Conservation (phyloP, 2,329 filamentous ascomycete species). For the Stagonosporopsis chrysanthemi region DNA sequence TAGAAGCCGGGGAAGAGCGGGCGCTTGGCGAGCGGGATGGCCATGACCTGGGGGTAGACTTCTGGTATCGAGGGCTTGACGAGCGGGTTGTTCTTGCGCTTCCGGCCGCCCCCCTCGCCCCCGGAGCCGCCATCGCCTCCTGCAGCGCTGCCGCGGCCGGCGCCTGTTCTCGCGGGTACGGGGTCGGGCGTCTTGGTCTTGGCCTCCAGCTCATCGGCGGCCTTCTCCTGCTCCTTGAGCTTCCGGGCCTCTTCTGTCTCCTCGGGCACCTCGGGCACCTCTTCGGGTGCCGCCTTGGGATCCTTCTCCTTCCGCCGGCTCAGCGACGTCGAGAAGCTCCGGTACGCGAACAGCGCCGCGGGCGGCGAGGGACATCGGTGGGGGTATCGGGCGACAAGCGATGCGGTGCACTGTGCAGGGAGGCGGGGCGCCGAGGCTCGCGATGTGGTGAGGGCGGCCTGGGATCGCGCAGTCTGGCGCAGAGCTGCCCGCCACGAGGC, state of each 20-base stretch:
- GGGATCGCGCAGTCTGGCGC: constrained; percentile 57
- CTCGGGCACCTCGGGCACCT: constrained; percentile 46
- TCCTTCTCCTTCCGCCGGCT: constrained; percentile 65
- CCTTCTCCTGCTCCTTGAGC: constrained; percentile 53
- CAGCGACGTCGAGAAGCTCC: constrained; percentile 51
- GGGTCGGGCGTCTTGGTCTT: constrained; percentile 61
- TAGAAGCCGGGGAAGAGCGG: constrained; percentile 98
- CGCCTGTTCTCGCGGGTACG: constrained; percentile 59
- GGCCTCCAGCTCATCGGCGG: constrained; percentile 44
- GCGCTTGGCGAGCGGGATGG: constrained; percentile 91
- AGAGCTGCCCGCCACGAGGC: constrained; percentile 71
- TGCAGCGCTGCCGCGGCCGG: constrained; percentile 67
- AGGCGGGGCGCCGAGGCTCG: constrained; percentile 36
- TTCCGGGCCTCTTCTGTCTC: constrained; percentile 54
- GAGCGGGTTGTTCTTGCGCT: constrained; percentile 76
- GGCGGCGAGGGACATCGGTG: constrained; percentile 40
- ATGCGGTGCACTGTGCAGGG: constrained; percentile 43
- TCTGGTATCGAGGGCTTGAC: constrained; percentile 91
- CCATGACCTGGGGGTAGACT: constrained; percentile 96
- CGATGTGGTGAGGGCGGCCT: constrained; percentile 43
- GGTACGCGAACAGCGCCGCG: constrained; percentile 43
- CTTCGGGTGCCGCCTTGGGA: constrained; percentile 56
- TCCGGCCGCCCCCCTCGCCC: constrained; percentile 69
- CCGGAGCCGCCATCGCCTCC: constrained; percentile 56
- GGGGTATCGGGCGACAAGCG: constrained; percentile 32